Evolutionary conservation across 805 yeast species (phyloP).

Genomic region (Allodekkera sacchari): DNA sequence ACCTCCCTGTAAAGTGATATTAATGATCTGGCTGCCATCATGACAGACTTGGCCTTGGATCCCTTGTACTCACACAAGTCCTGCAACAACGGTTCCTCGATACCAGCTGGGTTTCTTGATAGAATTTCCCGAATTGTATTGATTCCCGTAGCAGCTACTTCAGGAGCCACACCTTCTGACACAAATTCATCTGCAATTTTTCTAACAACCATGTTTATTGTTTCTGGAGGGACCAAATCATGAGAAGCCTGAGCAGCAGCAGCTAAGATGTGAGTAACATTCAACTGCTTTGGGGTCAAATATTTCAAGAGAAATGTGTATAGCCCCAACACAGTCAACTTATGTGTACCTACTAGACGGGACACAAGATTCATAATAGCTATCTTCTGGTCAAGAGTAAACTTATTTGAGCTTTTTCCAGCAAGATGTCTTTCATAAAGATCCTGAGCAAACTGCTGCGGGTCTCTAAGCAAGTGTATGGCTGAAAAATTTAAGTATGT

Average conservation of each 20-base stretch:
- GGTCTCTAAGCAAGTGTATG: conserved; percentile 87
- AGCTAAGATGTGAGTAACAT: conserved; percentile 95
- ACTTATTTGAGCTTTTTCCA: conserved; percentile 59
- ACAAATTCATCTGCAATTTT: conserved; percentile 97
- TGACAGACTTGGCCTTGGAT: conserved; percentile 88
- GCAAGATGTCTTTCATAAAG: conserved; percentile 66
- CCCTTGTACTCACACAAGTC: conserved; percentile 88
- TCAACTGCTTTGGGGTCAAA: conserved; percentile 86
- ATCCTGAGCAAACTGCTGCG: conserved; percentile 93
- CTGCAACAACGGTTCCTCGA: conserved; percentile 78
- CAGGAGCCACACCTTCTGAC: conserved; percentile 96
- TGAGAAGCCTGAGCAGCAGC: conserved; percentile 96
- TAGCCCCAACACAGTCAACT: conserved; percentile 79
- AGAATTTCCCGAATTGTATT: conserved; percentile 92
- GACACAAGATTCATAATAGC: conserved; percentile 81
- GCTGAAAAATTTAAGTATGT: conserved; percentile 88
- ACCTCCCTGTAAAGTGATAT: conserved; percentile 83
- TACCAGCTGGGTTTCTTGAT: conserved; percentile 90
- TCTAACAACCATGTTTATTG: conserved; percentile 67
- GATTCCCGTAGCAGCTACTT: conserved; percentile 96
- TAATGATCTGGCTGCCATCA: conserved; percentile 88
- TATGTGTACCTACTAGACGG: conserved; percentile 89
- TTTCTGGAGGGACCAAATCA: conserved; percentile 95
- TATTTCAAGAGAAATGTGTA: conserved; percentile 85
- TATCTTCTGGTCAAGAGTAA: conserved; percentile 82